A percentile compares a stretch with the other conserved stretches of the same genome.
phyloP scores from a whole-genome alignment of 805 yeast genomes.

The Grigorovia jiainica region DNA sequence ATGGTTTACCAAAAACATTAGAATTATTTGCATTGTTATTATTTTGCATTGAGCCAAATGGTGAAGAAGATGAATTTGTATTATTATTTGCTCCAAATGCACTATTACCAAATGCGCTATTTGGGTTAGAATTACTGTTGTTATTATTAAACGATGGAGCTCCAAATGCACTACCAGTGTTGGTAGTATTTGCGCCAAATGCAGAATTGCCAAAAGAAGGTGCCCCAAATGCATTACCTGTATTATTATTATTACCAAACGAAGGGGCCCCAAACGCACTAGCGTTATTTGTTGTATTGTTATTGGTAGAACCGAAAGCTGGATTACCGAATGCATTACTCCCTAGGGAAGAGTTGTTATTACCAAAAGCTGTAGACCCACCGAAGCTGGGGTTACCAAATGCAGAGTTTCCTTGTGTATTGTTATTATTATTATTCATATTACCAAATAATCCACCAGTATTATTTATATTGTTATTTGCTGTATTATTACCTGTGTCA shows the following conservation, averaged over 20 bases:
- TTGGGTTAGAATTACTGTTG: neutral
- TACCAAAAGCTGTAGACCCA: neutral
- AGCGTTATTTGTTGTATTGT: neutral
- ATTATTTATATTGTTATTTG: constrained; percentile 6
- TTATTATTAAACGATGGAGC: constrained; percentile 4
- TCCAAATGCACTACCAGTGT: constrained; percentile 15
- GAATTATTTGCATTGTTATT: neutral
- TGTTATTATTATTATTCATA: neutral
- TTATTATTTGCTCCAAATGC: constrained; percentile 18
- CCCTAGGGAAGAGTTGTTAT: constrained; percentile 4
- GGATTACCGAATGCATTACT: constrained; percentile 5
- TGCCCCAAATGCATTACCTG: constrained; percentile 17
- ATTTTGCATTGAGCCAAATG: neutral
- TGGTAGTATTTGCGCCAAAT: constrained; percentile 1
- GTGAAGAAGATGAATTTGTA: constrained; percentile 6
- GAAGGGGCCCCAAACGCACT: constrained; percentile 15
- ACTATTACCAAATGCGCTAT: neutral
- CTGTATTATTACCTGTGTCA: constrained; percentile 18
- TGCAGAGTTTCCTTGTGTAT: constrained; percentile 9
- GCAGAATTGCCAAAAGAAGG: constrained; percentile 5
- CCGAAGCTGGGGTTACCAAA: constrained; percentile 12
- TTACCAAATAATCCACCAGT: constrained; percentile 6
- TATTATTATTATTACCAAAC: constrained; percentile 12
- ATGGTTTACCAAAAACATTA: constrained; percentile 11
- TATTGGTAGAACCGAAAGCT: constrained; percentile 16